Evolutionary conservation across 768 basidiomycete genomes (phyloP).

Genomic region (Calocera cornea): DNA sequence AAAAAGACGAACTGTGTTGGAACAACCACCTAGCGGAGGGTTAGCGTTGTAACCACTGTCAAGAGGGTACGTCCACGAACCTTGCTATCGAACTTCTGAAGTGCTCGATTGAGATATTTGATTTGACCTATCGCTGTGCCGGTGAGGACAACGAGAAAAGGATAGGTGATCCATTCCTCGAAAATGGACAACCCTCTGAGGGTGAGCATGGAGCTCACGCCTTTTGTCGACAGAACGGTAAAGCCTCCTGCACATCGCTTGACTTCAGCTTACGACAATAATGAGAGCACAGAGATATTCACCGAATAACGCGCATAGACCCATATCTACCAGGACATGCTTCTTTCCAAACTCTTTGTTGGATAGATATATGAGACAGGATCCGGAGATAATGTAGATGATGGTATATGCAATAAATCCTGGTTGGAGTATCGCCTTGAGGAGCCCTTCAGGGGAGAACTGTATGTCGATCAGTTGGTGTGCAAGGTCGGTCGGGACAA

Average conservation of each 20-base stretch:
- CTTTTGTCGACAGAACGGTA: constrained; percentile 89
- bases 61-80: constrained; percentile 26
- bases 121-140: constrained; percentile 74
- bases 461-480: constrained; percentile 5
- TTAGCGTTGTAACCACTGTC: neutral
- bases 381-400: constrained; percentile 43
- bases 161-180: constrained; percentile 69
- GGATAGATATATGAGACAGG: constrained; percentile 50
- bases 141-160: constrained; percentile 55
- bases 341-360: constrained; percentile 46
- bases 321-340: constrained; percentile 75
- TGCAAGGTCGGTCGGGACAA: neutral
- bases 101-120: constrained; percentile 66
- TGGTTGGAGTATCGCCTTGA: constrained; percentile 53
- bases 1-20: constrained; percentile 93
- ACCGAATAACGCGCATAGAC: constrained; percentile 55
- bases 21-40: constrained; percentile 54
- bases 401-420: constrained; percentile 65
- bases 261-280: neutral
- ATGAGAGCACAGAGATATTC: neutral
- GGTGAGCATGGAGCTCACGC: constrained; percentile 72
- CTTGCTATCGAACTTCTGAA: constrained; percentile 90
- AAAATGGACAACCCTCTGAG: constrained; percentile 65
- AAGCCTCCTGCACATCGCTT: constrained; percentile 54
- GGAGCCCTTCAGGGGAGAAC: constrained; percentile 52